Conservation (phyloP, 805 yeast species). For the Myxozyma neotropica region DNA sequence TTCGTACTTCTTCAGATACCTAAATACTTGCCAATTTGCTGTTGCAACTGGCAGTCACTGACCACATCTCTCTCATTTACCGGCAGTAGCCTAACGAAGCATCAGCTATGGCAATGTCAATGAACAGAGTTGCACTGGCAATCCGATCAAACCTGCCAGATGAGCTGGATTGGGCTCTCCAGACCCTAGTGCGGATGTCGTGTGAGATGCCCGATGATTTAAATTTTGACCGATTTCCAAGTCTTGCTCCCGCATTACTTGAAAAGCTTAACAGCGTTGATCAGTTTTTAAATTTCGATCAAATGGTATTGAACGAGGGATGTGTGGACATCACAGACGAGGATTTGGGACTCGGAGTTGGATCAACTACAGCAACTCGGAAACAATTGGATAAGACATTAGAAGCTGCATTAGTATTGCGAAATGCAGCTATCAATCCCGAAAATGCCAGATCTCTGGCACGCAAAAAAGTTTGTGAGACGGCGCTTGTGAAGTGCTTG, state of each 20-base stretch:
- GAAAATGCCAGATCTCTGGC: constrained; percentile 80
- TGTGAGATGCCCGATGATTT: constrained; percentile 55
- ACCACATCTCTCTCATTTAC: too few species aligned
- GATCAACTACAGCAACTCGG: background rate
- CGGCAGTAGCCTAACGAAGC: background rate
- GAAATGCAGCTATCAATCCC: constrained; percentile 83
- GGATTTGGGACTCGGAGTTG: constrained; percentile 23
- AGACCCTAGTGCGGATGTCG: constrained; percentile 52
- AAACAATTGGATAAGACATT: constrained; percentile 41
- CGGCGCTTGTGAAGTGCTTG: constrained; percentile 48
- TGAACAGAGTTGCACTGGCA: constrained; percentile 63
- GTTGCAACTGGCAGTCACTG: too few species aligned
- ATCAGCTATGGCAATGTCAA: constrained; percentile 6
- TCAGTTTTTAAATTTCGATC: constrained; percentile 12
- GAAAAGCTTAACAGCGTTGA: constrained; percentile 39
- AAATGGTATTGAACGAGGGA: background rate
- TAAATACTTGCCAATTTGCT: too few species aligned
- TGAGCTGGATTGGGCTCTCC: constrained; percentile 74
- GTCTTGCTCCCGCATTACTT: constrained; percentile 45
- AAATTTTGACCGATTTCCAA: constrained; percentile 49
- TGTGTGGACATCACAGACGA: constrained; percentile 26
- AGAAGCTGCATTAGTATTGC: constrained; percentile 64
- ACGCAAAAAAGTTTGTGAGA: constrained; percentile 52
- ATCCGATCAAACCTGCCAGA: constrained; percentile 62
- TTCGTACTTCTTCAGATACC: too few species aligned